Conservation (phyloP, 1,284 basidiomycete species). For the Rhodotorula sp. region DNA sequence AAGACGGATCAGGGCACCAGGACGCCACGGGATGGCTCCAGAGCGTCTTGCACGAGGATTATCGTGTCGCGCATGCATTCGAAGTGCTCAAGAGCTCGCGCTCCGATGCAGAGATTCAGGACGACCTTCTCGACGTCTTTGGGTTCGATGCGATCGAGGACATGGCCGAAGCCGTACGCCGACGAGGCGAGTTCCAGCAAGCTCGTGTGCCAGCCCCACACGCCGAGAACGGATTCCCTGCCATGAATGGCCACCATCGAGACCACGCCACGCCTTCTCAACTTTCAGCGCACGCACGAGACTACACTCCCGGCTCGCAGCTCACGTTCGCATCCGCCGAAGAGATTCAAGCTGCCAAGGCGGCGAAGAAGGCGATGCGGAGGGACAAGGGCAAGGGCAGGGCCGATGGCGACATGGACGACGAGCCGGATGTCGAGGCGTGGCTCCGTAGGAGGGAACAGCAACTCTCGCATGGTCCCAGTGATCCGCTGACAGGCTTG, state of each 20-base stretch:
- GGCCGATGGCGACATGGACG: constrained; percentile 7
- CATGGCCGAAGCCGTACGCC: constrained; percentile 47
- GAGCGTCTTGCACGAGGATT: constrained; percentile 7
- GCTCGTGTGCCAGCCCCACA: not conserved
- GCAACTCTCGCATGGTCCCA: constrained; percentile 52
- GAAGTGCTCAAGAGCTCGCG: constrained; percentile 21
- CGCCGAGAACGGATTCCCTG: not conserved
- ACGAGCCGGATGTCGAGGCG: constrained; percentile 31
- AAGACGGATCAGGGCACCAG: not conserved
- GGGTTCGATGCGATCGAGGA: constrained; percentile 79
- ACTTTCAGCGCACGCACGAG: constrained; percentile 16
- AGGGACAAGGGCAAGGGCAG: constrained; percentile 24
- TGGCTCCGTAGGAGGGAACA: constrained; percentile 34
- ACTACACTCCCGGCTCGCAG: constrained; percentile 47
- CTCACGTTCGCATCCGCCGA: constrained; percentile 46
- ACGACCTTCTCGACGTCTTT: constrained; percentile 73
- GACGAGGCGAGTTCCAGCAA: constrained; percentile 41
- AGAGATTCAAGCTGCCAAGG: constrained; percentile 45
- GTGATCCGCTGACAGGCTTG: constrained; percentile 48
- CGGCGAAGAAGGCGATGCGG: constrained; percentile 26
- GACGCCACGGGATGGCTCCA: constrained; percentile 18
- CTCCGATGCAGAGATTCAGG: constrained; percentile 68
- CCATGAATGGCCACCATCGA: not conserved
- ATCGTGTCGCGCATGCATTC: constrained; percentile 10
- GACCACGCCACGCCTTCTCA: not conserved